A percentile compares a stretch with the other conserved stretches of the same genome.
phyloP scores from a whole-genome alignment of 768 basidiomycete species.

The Psilocybe sp. region DNA sequence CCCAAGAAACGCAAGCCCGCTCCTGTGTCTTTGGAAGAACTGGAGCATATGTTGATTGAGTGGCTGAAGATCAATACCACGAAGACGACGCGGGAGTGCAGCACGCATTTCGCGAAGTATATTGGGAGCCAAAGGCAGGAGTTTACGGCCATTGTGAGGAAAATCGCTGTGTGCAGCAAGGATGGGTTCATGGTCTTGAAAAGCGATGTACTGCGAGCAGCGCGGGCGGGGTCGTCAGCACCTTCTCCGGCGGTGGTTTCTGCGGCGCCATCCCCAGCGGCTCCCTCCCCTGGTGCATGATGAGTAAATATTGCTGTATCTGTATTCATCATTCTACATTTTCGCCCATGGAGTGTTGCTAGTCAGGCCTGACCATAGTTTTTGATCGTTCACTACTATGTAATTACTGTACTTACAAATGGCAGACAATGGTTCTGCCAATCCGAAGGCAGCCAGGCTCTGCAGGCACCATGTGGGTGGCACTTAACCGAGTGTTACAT shows the following conservation, averaged over 20 bases:
- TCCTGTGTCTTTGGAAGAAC: constrained; percentile 45
- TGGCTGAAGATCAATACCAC: constrained; percentile 72
- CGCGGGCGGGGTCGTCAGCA: constrained; percentile 21
- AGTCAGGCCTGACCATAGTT: no score
- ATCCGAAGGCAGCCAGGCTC: no score
- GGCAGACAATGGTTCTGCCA: no score
- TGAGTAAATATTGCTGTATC: no score
- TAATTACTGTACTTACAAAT: no score
- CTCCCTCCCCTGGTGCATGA: no score
- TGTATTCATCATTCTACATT: no score
- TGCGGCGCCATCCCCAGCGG: not conserved
- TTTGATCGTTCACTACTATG: no score
- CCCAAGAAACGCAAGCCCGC: constrained; percentile 62
- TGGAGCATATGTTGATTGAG: constrained; percentile 68
- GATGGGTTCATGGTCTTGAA: constrained; percentile 56
- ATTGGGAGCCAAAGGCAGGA: constrained; percentile 65
- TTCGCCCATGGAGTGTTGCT: no score
- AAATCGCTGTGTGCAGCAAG: constrained; percentile 70
- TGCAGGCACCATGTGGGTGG: no score
- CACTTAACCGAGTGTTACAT: no score
- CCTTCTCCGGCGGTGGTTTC: constrained; percentile 30
- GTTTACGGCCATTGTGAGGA: constrained; percentile 79
- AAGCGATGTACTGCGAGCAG: constrained; percentile 5
- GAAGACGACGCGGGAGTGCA: constrained; percentile 76
- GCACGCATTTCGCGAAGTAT: constrained; percentile 76